Evolutionary conservation across 345 rosid species (phyloP).

Genomic region (Gynandropsis gynandra): DNA sequence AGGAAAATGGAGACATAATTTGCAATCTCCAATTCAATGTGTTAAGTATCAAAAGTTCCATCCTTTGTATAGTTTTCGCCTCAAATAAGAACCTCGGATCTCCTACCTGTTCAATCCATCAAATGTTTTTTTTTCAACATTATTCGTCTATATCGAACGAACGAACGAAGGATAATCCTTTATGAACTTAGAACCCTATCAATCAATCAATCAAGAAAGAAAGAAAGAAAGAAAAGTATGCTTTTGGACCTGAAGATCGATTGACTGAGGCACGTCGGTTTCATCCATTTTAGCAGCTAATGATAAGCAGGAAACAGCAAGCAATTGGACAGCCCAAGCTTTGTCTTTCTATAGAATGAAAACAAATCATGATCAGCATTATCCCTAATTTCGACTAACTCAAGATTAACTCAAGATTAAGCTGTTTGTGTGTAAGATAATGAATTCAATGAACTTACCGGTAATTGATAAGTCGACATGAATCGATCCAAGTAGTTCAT

Average conservation of each 20-base stretch:
- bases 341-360: slow-evolving; percentile 41
- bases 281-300: slow-evolving; percentile 76
- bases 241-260: slow-evolving; percentile 68
- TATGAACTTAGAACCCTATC: not conserved
- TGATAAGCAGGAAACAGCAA: slow-evolving; percentile 67
- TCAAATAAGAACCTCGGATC: slow-evolving; percentile 49
- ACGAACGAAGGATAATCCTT: no score
- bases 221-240: no score
- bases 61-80: slow-evolving; percentile 48
- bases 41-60: slow-evolving; percentile 59
- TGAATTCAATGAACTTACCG: slow-evolving; percentile 39
- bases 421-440: not conserved
- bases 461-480: slow-evolving; percentile 48
- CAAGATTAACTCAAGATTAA: not conserved
- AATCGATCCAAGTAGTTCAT: slow-evolving; percentile 69
- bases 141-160: no score
- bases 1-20: slow-evolving; percentile 47
- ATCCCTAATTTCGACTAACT: not conserved
- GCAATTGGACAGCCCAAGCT: slow-evolving; percentile 53
- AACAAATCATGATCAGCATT: not conserved
- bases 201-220: not conserved
- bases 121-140: not conserved
- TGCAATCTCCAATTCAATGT: slow-evolving; percentile 67
- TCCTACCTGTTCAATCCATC: slow-evolving; percentile 34
- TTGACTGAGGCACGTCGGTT: slow-evolving; percentile 42